Evolutionary conservation across 176 grass and related monocot species (phyloP), one percentile per base, ranked within the genome.

Genomic region (Aegilops sharonensis): DNA sequence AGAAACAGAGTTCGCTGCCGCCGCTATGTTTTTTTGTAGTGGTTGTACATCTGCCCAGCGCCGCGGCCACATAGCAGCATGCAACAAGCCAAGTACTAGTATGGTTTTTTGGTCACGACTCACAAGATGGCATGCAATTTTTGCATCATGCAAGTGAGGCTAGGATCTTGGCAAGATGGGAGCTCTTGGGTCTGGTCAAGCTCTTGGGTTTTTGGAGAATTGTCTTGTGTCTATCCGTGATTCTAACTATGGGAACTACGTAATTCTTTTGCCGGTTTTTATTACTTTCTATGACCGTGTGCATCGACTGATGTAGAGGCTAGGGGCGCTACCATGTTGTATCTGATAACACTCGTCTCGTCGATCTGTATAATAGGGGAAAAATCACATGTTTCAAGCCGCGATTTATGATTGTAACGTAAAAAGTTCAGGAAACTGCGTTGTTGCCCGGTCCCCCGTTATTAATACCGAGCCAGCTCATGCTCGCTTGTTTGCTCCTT

Each of bases 61-160:
- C 45, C 10, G 25, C 25, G 30, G 83, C 36, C 69, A 73, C 37
- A 27, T 24, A 43, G 69, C 43, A 17, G 72, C 88, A 90, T 86
- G 88, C 84, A 82, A 30, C 7, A 69, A 30, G 30, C n/a, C 62
- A 81, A 64, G 14, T 29, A 37, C 5, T 32, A 32, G 12, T 79
- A 75, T 57, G 31, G 31, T 40, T 48, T 37, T 21, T 47, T 15
- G 50, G 18, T 13, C 9, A 52, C 40, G 23, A 42, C 12, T 13
- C 9, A 52, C 40, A 32, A 42, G 54, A 52, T 87, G 56, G 5
- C 30, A 63, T 18, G 69, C 24, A 59, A 8, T 18, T 18, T 54
- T 54, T 18, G 50, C 50, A 54, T 54, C 50, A 54, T 54, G 50
- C 50, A 54, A 54, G 50, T 54, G 50, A 18, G 50, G 1, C 15